Conservation (phyloP, 495 filamentous ascomycete genomes). For the Niebla homalea region DNA sequence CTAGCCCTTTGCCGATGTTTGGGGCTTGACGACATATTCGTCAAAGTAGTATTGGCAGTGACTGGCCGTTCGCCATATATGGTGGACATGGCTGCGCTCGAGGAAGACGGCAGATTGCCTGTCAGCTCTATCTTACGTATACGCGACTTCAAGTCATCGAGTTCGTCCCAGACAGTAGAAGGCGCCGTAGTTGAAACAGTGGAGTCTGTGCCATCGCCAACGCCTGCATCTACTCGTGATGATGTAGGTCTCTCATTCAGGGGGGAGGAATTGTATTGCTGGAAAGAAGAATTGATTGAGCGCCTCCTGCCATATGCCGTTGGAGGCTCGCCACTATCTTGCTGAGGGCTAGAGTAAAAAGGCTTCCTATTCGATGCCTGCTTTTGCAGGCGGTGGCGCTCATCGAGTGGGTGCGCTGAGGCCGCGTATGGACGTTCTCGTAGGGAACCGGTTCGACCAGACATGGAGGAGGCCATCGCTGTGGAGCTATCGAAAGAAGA, state of each 20-base stretch:
- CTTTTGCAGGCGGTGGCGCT: slow-evolving; percentile 29
- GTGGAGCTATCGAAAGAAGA: slow-evolving; percentile 3
- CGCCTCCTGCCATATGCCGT: slow-evolving; percentile 31
- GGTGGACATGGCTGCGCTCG: slow-evolving; percentile 62
- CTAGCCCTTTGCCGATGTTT: slow-evolving; percentile 45
- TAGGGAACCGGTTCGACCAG: slow-evolving; percentile 13
- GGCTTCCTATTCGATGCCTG: slow-evolving; percentile 27
- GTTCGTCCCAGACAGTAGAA: slow-evolving; percentile 93
- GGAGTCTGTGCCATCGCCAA: slow-evolving; percentile 58
- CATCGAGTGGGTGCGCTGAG: slow-evolving; percentile 40
- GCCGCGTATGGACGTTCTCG: slow-evolving; percentile 29
- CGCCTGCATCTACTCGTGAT: background rate
- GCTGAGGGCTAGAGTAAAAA: slow-evolving; percentile 32
- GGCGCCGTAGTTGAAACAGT: slow-evolving; percentile 75
- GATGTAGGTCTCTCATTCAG: slow-evolving; percentile 32
- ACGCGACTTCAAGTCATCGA: slow-evolving; percentile 89
- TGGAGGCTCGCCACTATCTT: slow-evolving; percentile 28
- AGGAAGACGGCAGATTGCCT: slow-evolving; percentile 70
- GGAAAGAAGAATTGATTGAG: slow-evolving; percentile 35
- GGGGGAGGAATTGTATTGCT: slow-evolving; percentile 43
- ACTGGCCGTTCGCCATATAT: slow-evolving; percentile 61
- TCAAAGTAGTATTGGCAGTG: slow-evolving; percentile 87
- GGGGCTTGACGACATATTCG: slow-evolving; percentile 80
- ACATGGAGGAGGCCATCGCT: slow-evolving; percentile 4
- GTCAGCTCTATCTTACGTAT: slow-evolving; percentile 87